Evolutionary conservation across 73 alveolate genomes (phyloP).

Genomic region (Paramecium pentaurelia): DNA sequence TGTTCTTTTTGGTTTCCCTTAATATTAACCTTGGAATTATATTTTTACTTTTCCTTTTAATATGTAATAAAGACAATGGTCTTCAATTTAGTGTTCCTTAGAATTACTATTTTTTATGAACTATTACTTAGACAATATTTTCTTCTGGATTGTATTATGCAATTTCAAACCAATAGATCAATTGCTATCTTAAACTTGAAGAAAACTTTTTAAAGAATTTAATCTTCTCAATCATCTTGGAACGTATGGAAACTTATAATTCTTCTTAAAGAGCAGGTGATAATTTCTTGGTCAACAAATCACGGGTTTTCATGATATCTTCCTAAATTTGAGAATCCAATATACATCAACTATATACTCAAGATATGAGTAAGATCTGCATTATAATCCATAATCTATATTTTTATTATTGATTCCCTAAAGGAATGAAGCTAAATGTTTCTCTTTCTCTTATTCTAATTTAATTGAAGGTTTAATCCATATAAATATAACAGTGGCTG

Average conservation of each 20-base stretch:
- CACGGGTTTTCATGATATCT: not conserved
- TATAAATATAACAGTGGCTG: not conserved
- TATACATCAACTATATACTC: slow-evolving; percentile 19
- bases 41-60: slow-evolving; percentile 25
- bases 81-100: slow-evolving; percentile 19
- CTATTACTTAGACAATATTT: not conserved
- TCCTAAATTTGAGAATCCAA: not conserved
- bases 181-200: not conserved
- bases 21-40: slow-evolving; percentile 16
- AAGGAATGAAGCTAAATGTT: not conserved
- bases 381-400: slow-evolving; percentile 5
- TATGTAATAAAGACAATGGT: not conserved
- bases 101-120: not conserved
- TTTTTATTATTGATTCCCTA: not conserved
- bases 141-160: slow-evolving; percentile 33
- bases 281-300: not conserved
- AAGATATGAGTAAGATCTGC: not conserved
- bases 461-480: slow-evolving; percentile 6
- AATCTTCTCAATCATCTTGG: not conserved
- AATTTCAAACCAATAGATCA: slow-evolving; percentile 34
- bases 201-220: not conserved
- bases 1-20: slow-evolving; percentile 9
- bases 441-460: not conserved
- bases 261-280: slow-evolving; percentile 38
- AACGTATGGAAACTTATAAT: not conserved